Conservation (phyloP, 208 protist species). For the Naegleria fowleri region DNA sequence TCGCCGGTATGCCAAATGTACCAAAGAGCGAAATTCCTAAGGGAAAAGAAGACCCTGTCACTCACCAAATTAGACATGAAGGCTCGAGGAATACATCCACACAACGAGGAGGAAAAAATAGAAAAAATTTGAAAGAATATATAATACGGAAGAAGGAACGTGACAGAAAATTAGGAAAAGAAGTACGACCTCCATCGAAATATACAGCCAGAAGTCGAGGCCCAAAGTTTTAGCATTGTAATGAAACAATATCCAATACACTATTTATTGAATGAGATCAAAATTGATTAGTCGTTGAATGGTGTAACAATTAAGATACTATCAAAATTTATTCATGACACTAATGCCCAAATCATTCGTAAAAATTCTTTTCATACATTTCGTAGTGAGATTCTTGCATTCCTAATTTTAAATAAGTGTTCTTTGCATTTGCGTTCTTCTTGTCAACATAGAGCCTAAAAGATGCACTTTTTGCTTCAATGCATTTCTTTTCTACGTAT, state of each 20-base stretch:
- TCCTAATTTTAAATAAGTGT: neutral
- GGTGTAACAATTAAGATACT: too few relatives aligned
- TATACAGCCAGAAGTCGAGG: constrained; percentile 88
- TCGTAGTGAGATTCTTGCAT: neutral
- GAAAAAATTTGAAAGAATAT: constrained; percentile 80
- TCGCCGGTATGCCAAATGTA: constrained; percentile 71
- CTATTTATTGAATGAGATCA: too few relatives aligned
- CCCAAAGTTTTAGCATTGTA: constrained; percentile 65
- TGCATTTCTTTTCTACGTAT: neutral
- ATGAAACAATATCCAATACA: neutral
- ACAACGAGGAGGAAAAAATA: constrained; percentile 58
- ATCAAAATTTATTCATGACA: too few relatives aligned
- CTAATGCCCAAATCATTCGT: neutral
- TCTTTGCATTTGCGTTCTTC: neutral
- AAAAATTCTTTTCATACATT: neutral
- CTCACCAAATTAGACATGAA: neutral
- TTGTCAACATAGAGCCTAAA: constrained; percentile 2
- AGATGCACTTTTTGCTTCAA: neutral
- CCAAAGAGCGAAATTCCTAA: constrained; percentile 53
- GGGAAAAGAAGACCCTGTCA: constrained; percentile 29
- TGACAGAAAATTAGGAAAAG: constrained; percentile 75
- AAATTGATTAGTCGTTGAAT: too few relatives aligned
- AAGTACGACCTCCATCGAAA: constrained; percentile 80
- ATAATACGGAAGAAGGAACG: constrained; percentile 88
- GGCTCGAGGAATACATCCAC: constrained; percentile 29